These are phyloP conservation scores for Solanum tarijense DNA, from an alignment of 257 asterid species.

Conservation along the genomic window DNA sequence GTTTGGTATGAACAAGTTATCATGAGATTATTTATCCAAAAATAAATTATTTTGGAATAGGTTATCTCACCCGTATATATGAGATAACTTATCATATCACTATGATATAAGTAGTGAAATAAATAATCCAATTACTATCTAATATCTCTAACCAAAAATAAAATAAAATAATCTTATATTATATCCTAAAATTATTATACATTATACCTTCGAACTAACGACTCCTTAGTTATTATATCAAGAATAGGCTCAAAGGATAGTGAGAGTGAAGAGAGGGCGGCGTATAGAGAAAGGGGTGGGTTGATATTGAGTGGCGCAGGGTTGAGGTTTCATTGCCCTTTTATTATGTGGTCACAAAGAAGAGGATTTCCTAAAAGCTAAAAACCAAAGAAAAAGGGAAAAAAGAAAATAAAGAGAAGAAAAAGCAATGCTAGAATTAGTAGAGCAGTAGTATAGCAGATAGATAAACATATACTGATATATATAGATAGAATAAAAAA, in stretches of 20 bases:
- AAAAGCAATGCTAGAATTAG: neutral
- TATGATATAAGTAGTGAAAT: no score
- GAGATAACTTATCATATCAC: no score
- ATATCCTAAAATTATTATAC: no score
- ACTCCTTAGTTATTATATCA: no score
- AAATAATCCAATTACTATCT: no score
- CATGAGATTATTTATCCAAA: no score
- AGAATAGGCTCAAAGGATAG: neutral
- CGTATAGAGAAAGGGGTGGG: neutral
- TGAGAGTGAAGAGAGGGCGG: neutral
- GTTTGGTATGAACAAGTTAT: no score
- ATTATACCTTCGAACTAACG: no score
- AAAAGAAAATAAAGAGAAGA: neutral
- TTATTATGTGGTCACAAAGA: slow-evolving; percentile 12
- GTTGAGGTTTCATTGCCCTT: neutral
- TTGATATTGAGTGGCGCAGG: slow-evolving; percentile 6
- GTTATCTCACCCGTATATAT: no score
- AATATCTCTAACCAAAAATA: no score
- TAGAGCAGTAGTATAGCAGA: neutral
- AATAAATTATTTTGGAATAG: no score
- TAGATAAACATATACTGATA: neutral
- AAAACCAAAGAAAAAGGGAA: neutral
- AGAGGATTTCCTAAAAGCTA: slow-evolving; percentile 7
- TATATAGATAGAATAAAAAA: neutral
- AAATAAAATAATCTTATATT: no score